Evolutionary conservation across 345 rosid genomes (phyloP), one percentile per base, ranked within the genome.

Genomic region (Pelargonium nanum): DNA sequence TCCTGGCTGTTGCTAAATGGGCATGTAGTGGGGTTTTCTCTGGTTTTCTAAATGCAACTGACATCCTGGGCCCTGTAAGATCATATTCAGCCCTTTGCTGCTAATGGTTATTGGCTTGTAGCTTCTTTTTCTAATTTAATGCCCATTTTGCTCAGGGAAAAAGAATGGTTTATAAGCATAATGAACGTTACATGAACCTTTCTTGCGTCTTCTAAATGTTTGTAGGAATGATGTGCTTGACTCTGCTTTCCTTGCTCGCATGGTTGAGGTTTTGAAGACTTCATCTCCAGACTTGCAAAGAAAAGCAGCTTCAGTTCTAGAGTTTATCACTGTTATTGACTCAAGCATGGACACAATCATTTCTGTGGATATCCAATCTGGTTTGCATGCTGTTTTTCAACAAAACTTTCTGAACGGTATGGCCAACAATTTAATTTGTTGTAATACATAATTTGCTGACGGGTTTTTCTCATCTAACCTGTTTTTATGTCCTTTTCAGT

Each of bases 231-330:
- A 81, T 57, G 25, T 75, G 62, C 58, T 76, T 62, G 92, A 86
- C 69, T 60, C 80, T 57, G 59, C 79, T 69, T 67, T 88, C 56
- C 73, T 82, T 60, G 64, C 73, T 77, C 73, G 80, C 56, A 82
- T 88, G 44, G 75, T 82, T 53, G 78, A 80, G 70, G 85, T 86
- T 62, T 64, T 86, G 64, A 85, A 78, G 81, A 63, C 76, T 19
- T 75, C 86, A 8, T 71, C 84, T 20, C 78, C 84, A 30, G 59
- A 68, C 65, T 70, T 85, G 53, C 89, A 86, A 65, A 81, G 90
- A 64, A 88, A 86, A 57, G 84, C 80, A 50, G 84, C 90, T 65
- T 78, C 88, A 17, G 24, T 91, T 61, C 78, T 88, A 2, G 98
- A 88, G 80, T 83, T 73, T 69, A 70, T 68, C 60, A 73, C 80